phyloP scores from a whole-genome alignment of 2,329 filamentous ascomycete genomes.

The Colletotrichum cuscutae region DNA sequence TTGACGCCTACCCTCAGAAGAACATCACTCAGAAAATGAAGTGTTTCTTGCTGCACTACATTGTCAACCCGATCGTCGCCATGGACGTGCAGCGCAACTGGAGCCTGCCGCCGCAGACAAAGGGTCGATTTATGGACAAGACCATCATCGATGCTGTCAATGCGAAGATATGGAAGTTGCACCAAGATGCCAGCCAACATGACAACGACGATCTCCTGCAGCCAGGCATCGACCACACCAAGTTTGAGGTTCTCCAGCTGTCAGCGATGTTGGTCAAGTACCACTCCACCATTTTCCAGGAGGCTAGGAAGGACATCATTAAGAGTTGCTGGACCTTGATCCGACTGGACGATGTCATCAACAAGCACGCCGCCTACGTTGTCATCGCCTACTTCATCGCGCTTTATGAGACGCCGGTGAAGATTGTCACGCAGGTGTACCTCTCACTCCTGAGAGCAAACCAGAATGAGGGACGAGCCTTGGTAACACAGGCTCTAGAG shows the following conservation, averaged over 20 bases:
- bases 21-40: slow-evolving; percentile 88
- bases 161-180: slow-evolving; percentile 92
- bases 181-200: slow-evolving; percentile 83
- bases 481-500: slow-evolving; percentile 95
- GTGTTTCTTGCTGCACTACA: slow-evolving; percentile 88
- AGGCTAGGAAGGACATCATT: slow-evolving; percentile 96
- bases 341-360: slow-evolving; percentile 97
- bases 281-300: slow-evolving; percentile 86
- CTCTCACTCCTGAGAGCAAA: slow-evolving; percentile 90
- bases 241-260: slow-evolving; percentile 95
- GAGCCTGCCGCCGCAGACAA: slow-evolving; percentile 64
- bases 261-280: slow-evolving; percentile 97
- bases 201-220: slow-evolving; percentile 88
- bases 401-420: slow-evolving; percentile 93
- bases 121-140: slow-evolving; percentile 82
- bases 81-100: slow-evolving; percentile 94
- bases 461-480: slow-evolving; percentile 90
- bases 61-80: slow-evolving; percentile 95
- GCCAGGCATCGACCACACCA: slow-evolving; percentile 90
- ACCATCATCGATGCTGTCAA: slow-evolving; percentile 90
- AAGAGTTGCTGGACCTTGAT: slow-evolving; percentile 99
- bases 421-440: slow-evolving; percentile 97
- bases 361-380: slow-evolving; percentile 98
- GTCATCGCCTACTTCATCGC: slow-evolving; percentile 98
- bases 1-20: slow-evolving; percentile 87